These are phyloP conservation scores for Pythium chondricola DNA, from an alignment of 352 stramenopile genomes.

Conservation along the genomic window DNA sequence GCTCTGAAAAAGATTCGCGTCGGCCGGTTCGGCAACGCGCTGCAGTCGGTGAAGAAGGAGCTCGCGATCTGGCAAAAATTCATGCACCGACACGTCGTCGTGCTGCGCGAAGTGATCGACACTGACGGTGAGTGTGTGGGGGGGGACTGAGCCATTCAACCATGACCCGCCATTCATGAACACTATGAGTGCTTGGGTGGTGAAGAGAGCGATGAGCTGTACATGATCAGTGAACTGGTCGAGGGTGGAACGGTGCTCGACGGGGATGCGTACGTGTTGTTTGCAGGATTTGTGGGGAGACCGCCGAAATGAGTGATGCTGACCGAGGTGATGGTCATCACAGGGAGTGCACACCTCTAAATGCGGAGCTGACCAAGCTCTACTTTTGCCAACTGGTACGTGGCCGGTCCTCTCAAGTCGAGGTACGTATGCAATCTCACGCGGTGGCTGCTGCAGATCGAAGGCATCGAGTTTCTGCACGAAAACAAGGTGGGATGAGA, in stretches of 20 bases:
- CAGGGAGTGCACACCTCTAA: constrained; percentile 64
- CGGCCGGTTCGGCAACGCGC: constrained; percentile 63
- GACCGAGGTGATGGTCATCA: no score
- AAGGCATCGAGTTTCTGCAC: constrained; percentile 77
- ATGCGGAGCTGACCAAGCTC: constrained; percentile 45
- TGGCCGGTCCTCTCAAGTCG: background rate
- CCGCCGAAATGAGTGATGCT: no score
- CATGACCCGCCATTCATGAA: no score
- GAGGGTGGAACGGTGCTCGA: constrained; percentile 66
- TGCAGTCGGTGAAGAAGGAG: constrained; percentile 87
- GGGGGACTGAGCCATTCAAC: background rate
- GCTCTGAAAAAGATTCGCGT: constrained; percentile 63
- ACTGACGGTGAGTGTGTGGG: constrained; percentile 42
- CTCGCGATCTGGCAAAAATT: constrained; percentile 97
- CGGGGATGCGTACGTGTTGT: constrained; percentile 54
- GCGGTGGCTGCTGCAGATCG: constrained; percentile 35
- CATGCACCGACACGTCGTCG: constrained; percentile 92
- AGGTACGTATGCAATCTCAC: background rate
- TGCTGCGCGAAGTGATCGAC: constrained; percentile 95
- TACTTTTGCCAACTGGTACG: constrained; percentile 77
- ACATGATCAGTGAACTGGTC: constrained; percentile 80
- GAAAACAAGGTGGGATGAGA: constrained; percentile 59
- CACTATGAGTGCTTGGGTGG: background rate
- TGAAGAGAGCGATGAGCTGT: constrained; percentile 67
- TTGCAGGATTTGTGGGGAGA: no score